phyloP scores from a whole-genome alignment of 2,329 filamentous ascomycete genomes.

The Stemphylium lycopersici region DNA sequence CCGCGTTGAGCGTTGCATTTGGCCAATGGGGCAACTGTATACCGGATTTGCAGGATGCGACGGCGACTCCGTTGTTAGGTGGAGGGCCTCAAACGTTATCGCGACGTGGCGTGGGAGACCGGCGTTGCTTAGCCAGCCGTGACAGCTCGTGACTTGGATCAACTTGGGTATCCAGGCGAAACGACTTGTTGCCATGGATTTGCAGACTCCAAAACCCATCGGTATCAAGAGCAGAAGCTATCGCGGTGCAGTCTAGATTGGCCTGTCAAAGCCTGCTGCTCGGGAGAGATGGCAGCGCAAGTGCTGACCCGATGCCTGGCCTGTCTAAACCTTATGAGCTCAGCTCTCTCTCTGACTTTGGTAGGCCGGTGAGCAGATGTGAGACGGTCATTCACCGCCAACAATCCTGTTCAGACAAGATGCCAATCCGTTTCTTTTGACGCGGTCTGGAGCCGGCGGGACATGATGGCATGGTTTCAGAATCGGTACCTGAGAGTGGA shows the following conservation, averaged over 20 bases:
- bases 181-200: background rate
- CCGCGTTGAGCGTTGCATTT: background rate
- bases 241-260: background rate
- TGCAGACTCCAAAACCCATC: background rate
- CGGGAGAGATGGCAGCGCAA: background rate
- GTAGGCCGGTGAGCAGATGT: background rate
- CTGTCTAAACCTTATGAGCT: background rate
- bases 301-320: conserved; percentile 2
- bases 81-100: conserved; percentile 14
- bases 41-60: conserved; percentile 2
- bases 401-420: background rate
- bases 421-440: conserved; percentile 7
- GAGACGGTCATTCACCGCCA: background rate
- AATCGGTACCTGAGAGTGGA: conserved; percentile 14
- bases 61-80: conserved; percentile 13
- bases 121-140: conserved; percentile 15
- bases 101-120: conserved; percentile 10
- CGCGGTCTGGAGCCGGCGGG: conserved; percentile 14
- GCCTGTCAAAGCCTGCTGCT: background rate
- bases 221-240: background rate
- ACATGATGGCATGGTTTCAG: conserved; percentile 17
- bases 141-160: conserved; percentile 4
- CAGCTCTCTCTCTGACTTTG: background rate
- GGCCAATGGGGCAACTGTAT: conserved; percentile 7
- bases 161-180: conserved; percentile 5